Evolutionary conservation across 495 filamentous ascomycete species (phyloP).

Genomic region (Gamarada debralockiae): DNA sequence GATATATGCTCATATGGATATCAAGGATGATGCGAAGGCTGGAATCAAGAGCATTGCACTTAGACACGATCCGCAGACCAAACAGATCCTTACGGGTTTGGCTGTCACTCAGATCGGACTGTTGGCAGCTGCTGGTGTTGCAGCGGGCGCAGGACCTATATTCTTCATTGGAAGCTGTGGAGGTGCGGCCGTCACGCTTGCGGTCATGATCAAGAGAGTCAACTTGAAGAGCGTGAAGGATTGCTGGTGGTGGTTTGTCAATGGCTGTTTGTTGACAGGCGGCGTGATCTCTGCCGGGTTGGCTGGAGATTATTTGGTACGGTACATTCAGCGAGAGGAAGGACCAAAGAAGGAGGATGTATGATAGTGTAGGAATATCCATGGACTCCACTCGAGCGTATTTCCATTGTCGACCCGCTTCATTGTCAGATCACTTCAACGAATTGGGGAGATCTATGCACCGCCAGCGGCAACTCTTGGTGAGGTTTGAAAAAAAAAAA

Average conservation of each 20-base stretch:
- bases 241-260: constrained; percentile 97
- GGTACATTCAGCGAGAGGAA: constrained; percentile 24
- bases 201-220: constrained; percentile 85
- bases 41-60: constrained; percentile 96
- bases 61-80: constrained; percentile 83
- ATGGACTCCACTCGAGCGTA: no score
- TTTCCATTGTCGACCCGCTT: no score
- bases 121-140: constrained; percentile 70
- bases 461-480: no score
- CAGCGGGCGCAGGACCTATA: constrained; percentile 71
- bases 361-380: background rate
- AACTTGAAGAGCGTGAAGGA: constrained; percentile 77
- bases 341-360: constrained; percentile 3
- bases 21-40: constrained; percentile 86
- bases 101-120: constrained; percentile 74
- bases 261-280: constrained; percentile 55
- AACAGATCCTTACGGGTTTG: constrained; percentile 73
- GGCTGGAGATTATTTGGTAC: constrained; percentile 44
- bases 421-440: no score
- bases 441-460: no score
- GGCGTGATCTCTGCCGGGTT: constrained; percentile 48
- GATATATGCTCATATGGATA: constrained; percentile 99
- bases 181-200: constrained; percentile 69
- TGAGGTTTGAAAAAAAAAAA: no score
- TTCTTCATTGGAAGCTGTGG: constrained; percentile 87